Percentiles rank a stretch among this genome's conserved stretches.
phyloP scores from a whole-genome alignment of 441 rosid species.

The Populus hybrid region DNA sequence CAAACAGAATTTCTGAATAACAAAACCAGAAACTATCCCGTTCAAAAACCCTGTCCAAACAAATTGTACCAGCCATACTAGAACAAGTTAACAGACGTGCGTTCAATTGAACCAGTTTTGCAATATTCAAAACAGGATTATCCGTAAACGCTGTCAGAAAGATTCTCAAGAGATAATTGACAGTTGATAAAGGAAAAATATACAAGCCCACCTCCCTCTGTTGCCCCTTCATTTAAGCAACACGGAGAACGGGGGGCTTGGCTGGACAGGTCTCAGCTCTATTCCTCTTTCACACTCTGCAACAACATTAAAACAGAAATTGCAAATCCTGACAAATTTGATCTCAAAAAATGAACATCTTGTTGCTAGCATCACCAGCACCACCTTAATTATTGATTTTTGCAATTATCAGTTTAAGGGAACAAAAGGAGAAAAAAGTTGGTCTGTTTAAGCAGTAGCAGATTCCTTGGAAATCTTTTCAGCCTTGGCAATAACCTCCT shows the following conservation, averaged over 20 bases:
- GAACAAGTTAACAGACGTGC: too few species aligned
- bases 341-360: constrained; percentile 42
- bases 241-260: constrained; percentile 21
- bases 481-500: constrained; percentile 92
- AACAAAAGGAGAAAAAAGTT: constrained; percentile 8
- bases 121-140: background rate
- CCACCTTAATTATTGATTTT: constrained; percentile 47
- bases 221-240: constrained; percentile 27
- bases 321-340: constrained; percentile 16
- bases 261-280: constrained; percentile 25
- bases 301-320: constrained; percentile 24
- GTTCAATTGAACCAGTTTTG: background rate
- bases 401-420: constrained; percentile 39
- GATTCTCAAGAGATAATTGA: background rate
- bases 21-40: background rate
- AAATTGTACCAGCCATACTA: too few species aligned
- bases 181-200: constrained; percentile 21
- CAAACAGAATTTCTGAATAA: background rate
- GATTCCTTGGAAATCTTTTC: constrained; percentile 83
- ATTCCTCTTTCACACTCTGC: constrained; percentile 36
- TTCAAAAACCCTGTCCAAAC: too few species aligned
- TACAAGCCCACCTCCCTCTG: constrained; percentile 30
- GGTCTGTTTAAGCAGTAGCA: constrained; percentile 34
- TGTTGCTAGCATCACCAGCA: constrained; percentile 42
- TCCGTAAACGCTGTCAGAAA: background rate